Base-by-base conservation (phyloP, 1,139 yeast species). In the Candida sp. region DNA sequence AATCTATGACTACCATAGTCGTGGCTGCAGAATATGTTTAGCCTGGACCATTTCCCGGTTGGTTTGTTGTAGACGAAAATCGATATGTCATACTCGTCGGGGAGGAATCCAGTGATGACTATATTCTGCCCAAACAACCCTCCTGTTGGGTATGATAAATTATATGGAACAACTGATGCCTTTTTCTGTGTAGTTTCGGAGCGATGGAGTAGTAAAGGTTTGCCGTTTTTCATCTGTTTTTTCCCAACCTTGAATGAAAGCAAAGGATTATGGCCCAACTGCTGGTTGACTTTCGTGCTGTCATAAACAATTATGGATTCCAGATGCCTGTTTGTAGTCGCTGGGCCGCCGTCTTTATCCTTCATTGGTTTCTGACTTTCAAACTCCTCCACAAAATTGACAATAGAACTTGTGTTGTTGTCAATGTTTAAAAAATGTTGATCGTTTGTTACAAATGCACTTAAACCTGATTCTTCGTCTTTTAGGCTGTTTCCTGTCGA, bases 81-180 rank as follows among this genome's bases (percentile, higher is more conserved):
- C 5, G 85, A 79, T 38, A 87, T 80, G 55, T 82, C 83, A 53
- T 71, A 75, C 50, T 84, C 87, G 26, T 70, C 67, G 27, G 82
- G 78, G 38, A 80, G 64, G 52, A 80, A 84, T 0, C 94, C 94
- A 1, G 83, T 74, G 2, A 86, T 70, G 6, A 87, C 80, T 17
- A 86, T 62, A 58, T 84, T 85, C 51, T 84, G 84, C 5, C 92
- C 91, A 62, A 86, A 86, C 7, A 77, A 62, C 2, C 85, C 89
- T 27, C 87, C 84, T 0, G 83, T 76, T 5, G 90, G 89, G 57
- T 73, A 80, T 33, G 73, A 65, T 45, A 87, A 66, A 46, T 77
- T 77, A 50, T 63, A 69, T 2, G 82, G 82, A n/a, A 44, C 7
- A 3, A 44, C 22, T 2, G 67, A 63, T 33, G 50, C 38, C 7